Evolutionary conservation across 2,329 filamentous ascomycete genomes (phyloP), one percentile per base, ranked within the genome.

Genomic region (Ambrosiella xylebori): DNA sequence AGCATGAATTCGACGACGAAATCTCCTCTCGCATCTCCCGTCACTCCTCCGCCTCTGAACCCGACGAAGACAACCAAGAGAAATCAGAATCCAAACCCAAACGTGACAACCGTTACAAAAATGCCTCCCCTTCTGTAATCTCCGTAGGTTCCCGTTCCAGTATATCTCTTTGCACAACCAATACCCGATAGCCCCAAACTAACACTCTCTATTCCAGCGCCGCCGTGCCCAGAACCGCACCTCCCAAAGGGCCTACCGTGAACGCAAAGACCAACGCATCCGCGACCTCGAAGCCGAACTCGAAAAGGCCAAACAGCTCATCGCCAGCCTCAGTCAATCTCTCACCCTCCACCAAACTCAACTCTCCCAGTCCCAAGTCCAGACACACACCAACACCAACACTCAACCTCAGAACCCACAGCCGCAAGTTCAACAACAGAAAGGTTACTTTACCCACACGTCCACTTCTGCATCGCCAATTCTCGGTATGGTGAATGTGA

Each of bases 41-140:
- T 15, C 52, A 54, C 15, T 36, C 27, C 17, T 51, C 54, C 19
- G 36, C 38, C 19, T 52, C 51, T 55, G 49, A 45, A 7, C 13
- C 11, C 15, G 39, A 19, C 17, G 41, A 49, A 7, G 27, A 58
- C 12, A 38, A 7, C 27, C 13, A 36, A 35, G 17, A 51, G 13
- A 35, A n/a, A 7, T 13, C 19, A 38, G 45, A 57, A 35, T 12
- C 65, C 71, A 40, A 76, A 76, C 65, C 68, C 73, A 57, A 76
- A 74, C 70, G 74, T 1, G 74, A 76, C 62, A 77, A 76, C 65
- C 69, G 75, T 54, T 77, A 78, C 63, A 76, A 76, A 64, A 76
- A 77, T 58, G 74, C 74, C 1, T 72, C 74, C 1, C 73, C 73
- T 0, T 72, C 73, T 4, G 74, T 76, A 11, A 66, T 76, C 58